Evolutionary conservation across 495 filamentous ascomycete species (phyloP), one percentile per base, ranked within the genome.

Genomic region (Lasiosphaeria ovina): DNA sequence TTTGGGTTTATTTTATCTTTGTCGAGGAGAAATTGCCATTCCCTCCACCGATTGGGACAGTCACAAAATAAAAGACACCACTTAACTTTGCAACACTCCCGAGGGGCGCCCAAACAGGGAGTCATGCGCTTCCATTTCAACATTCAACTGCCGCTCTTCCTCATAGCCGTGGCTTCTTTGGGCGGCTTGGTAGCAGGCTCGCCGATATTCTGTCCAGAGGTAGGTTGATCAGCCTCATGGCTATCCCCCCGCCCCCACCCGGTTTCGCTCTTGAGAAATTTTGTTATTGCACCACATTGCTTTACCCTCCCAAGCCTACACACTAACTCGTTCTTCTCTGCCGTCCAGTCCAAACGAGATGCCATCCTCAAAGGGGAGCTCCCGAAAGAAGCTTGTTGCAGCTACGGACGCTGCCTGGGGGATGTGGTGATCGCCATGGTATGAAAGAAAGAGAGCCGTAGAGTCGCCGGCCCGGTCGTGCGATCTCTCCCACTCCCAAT

Each of bases 341-440:
- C 61, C 35, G 75, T 53, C 34, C 62, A 81, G 79, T 63, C 62
- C 35, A 76, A 71, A 62, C 71, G 78, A 66, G 79, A 82, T 67
- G 68, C 68, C 10, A 80, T 81, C 51, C 69, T 81, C 35, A 71
- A 59, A 32, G 79, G 79, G 32, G 68, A 74, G 17, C 66, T 79
- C 42, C 69, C 73, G 8, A 75, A 77, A 35, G 76, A 77, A 35
- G 76, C 72, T 7, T 81, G 79, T 63, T 82, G 79, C 62, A 75
- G 71, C 54, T 82, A 82, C 55, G 79, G 79, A 10, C 62, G 73
- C 3, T 81, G 79, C 58, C 72, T 73, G 54, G 72, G 74, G 16
- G 73, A 77, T 49, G 78, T 82, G 17, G 78, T 81, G 24, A 60
- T 82, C 38, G 66, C 71, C 40, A 72, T 75, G 70, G 57, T 34